Percentiles rank a stretch among this genome's conserved stretches.
Evolutionary conservation across 495 filamentous ascomycete species (phyloP).

Genomic region (Aspergillus mulundensis): DNA sequence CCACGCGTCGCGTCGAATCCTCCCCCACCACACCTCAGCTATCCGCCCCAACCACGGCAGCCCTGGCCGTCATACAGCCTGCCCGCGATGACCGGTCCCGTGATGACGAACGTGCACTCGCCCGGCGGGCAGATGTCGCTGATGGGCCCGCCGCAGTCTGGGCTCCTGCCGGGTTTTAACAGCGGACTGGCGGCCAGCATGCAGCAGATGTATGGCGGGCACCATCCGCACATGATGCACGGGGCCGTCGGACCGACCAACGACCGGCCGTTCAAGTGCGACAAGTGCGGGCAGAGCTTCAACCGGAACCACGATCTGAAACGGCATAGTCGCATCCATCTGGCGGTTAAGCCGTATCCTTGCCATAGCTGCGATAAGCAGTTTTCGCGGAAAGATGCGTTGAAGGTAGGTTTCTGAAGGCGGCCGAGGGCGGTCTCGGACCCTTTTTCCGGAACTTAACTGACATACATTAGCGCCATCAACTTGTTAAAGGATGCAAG

Average conservation of each 20-base stretch:
- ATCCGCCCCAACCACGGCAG: constrained; percentile 38
- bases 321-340: constrained; percentile 89
- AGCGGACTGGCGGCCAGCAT: constrained; percentile 55
- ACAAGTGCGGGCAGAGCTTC: constrained; percentile 87
- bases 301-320: constrained; percentile 97
- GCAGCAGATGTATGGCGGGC: constrained; percentile 51
- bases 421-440: too few relatives aligned
- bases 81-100: constrained; percentile 61
- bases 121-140: constrained; percentile 67
- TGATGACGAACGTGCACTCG: constrained; percentile 73
- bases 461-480: too few relatives aligned
- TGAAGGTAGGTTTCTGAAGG: constrained; percentile 76
- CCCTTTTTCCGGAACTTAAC: too few relatives aligned
- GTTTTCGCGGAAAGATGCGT: constrained; percentile 92
- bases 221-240: constrained; percentile 37
- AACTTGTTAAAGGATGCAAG: constrained; percentile 85
- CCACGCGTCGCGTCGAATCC: constrained; percentile 54
- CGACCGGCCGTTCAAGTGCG: constrained; percentile 93
- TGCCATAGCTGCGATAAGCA: constrained; percentile 92
- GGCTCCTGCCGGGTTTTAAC: constrained; percentile 48
- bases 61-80: constrained; percentile 51
- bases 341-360: constrained; percentile 93
- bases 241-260: constrained; percentile 45
- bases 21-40: constrained; percentile 44
- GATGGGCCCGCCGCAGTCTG: constrained; percentile 57